A percentile compares a stretch with the other conserved stretches of the same genome.
phyloP scores from a whole-genome alignment of 2,329 filamentous ascomycete species.

The Albophoma yamanashiensis region DNA sequence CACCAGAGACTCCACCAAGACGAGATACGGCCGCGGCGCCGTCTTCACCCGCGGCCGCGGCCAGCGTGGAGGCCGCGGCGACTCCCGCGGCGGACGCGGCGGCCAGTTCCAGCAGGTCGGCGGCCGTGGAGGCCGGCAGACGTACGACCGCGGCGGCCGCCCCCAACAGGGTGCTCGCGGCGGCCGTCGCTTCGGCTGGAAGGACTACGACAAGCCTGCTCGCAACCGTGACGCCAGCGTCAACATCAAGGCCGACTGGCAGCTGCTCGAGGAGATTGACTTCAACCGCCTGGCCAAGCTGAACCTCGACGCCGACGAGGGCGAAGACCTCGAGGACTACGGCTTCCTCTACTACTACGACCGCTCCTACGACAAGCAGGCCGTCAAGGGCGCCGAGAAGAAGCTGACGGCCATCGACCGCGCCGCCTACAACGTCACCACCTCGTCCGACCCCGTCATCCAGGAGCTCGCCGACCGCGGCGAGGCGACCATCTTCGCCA shows the following conservation, averaged over 20 bases:
- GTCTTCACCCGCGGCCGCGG: conserved; percentile 84
- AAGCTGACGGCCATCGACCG: conserved; percentile 85
- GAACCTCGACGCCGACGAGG: conserved; percentile 88
- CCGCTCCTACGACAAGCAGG: conserved; percentile 85
- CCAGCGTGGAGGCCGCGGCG: conserved; percentile 58
- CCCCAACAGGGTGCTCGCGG: conserved; percentile 56
- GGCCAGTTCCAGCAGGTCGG: conserved; percentile 61
- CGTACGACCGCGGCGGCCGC: conserved; percentile 65
- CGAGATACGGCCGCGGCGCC: conserved; percentile 79
- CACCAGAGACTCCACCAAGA: conserved; percentile 74
- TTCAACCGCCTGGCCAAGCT: conserved; percentile 92
- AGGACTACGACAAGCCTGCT: conserved; percentile 96
- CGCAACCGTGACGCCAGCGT: conserved; percentile 93
- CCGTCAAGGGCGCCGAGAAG: conserved; percentile 79
- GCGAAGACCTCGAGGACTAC: conserved; percentile 90
- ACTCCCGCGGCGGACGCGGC: conserved; percentile 47
- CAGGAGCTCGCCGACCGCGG: conserved; percentile 94
- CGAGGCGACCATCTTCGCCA: conserved; percentile 93
- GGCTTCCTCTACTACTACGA: conserved; percentile 99
- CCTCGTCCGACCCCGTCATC: conserved; percentile 89
- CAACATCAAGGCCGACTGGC: conserved; percentile 93
- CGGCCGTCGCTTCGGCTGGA: conserved; percentile 91
- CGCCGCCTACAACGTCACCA: conserved; percentile 96
- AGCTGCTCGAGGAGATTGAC: conserved; percentile 94
- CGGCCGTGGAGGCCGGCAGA: conserved; percentile 54